phyloP scores from a whole-genome alignment of 768 basidiomycete species.

The Boletus vinaceobasis region DNA sequence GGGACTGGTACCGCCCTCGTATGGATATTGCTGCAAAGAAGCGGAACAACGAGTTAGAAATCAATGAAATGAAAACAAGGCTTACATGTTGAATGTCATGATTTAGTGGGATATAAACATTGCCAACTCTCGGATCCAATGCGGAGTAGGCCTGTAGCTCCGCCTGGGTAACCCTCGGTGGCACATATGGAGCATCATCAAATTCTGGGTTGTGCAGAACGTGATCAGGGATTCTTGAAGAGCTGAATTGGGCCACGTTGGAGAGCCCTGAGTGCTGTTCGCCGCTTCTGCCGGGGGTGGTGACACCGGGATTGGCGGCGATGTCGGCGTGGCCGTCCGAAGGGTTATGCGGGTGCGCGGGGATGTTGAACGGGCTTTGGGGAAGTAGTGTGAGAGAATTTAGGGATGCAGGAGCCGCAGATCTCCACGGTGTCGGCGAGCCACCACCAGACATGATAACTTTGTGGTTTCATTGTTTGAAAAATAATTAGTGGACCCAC shows the following conservation, averaged over 20 bases:
- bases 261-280: conserved; percentile 8
- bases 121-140: conserved; percentile 7
- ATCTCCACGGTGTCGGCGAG: conserved; percentile 12
- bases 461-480: conserved; percentile 24
- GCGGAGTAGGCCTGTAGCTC: conserved; percentile 15
- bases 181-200: conserved; percentile 30
- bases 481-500: conserved; percentile 34
- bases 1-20: conserved; percentile 23
- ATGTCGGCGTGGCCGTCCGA: conserved; percentile 22
- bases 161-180: conserved; percentile 23
- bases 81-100: conserved; percentile 19
- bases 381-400: conserved; percentile 15
- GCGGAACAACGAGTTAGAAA: background rate
- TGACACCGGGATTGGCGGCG: conserved; percentile 11
- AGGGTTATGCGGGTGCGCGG: conserved; percentile 8
- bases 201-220: conserved; percentile 19
- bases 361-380: conserved; percentile 6
- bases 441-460: conserved; percentile 26
- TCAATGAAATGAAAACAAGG: background rate
- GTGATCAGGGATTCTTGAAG: conserved; percentile 5
- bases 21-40: conserved; percentile 15
- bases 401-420: conserved; percentile 4
- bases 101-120: conserved; percentile 9
- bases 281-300: conserved; percentile 14
- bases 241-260: conserved; percentile 10